These are phyloP conservation scores for Fusarium subglutinans DNA, from an alignment of 2,329 filamentous ascomycete genomes.

Conservation along the genomic window DNA sequence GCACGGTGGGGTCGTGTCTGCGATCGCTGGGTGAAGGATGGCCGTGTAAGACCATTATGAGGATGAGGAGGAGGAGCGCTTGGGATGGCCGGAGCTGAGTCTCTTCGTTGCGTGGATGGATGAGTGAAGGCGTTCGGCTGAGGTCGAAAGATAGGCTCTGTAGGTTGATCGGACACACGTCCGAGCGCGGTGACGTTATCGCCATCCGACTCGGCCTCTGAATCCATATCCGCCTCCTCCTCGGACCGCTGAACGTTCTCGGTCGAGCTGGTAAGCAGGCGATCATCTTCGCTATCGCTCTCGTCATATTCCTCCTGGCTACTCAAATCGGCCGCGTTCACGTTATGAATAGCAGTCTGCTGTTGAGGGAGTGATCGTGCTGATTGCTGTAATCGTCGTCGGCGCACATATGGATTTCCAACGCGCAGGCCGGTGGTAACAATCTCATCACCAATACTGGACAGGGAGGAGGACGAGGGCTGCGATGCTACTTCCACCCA, in stretches of 20 bases:
- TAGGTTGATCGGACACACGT: slow-evolving; percentile 58
- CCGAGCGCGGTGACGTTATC: slow-evolving; percentile 88
- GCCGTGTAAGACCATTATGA: slow-evolving; percentile 61
- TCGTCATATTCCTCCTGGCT: slow-evolving; percentile 96
- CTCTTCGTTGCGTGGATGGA: slow-evolving; percentile 63
- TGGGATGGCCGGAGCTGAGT: slow-evolving; percentile 57
- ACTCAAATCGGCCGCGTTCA: slow-evolving; percentile 64
- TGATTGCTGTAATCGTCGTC: slow-evolving; percentile 59
- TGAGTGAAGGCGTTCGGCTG: slow-evolving; percentile 94
- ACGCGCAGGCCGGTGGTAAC: slow-evolving; percentile 88
- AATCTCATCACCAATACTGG: slow-evolving; percentile 86
- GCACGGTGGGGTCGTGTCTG: slow-evolving; percentile 57
- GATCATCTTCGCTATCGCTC: slow-evolving; percentile 89
- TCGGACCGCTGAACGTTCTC: slow-evolving; percentile 58
- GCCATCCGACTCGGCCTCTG: slow-evolving; percentile 64
- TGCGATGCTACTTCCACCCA: slow-evolving; percentile 96
- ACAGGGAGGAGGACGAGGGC: slow-evolving; percentile 91
- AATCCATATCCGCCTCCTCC: slow-evolving; percentile 54
- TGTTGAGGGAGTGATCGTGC: slow-evolving; percentile 50
- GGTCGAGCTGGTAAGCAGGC: slow-evolving; percentile 66
- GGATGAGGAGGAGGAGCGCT: slow-evolving; percentile 59
- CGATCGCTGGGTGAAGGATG: slow-evolving; percentile 59
- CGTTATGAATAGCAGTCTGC: slow-evolving; percentile 53
- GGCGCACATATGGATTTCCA: slow-evolving; percentile 69
- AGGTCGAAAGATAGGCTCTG: slow-evolving; percentile 75